Evolutionary conservation across 202 grass and related monocot genomes (phyloP).

Genomic region (Cymbopogon flexuosus): DNA sequence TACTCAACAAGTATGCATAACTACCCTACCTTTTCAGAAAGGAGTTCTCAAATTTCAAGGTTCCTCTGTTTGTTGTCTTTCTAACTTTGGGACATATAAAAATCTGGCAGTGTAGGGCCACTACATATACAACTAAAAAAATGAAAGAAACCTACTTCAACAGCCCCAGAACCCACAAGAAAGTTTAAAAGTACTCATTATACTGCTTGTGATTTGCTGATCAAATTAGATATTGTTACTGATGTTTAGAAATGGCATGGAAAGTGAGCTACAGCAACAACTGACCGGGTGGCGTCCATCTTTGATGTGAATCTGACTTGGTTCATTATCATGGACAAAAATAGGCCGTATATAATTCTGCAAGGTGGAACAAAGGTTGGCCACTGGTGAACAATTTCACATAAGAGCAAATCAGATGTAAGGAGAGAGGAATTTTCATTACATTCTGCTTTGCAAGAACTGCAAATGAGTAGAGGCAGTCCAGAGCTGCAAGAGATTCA

Average conservation of each 20-base stretch:
- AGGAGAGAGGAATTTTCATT: conserved; percentile 10
- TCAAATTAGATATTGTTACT: background rate
- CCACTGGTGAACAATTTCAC: background rate
- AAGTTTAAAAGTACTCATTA: background rate
- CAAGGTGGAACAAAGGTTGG: conserved; percentile 2
- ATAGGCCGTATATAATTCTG: conserved; percentile 79
- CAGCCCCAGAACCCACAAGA: background rate
- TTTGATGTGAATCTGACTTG: conserved; percentile 82
- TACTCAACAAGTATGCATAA: background rate
- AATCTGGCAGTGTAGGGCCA: background rate
- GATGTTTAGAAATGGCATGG: conserved; percentile 11
- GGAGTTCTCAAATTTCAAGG: background rate
- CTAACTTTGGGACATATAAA: background rate
- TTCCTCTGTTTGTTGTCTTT: conserved; percentile 5
- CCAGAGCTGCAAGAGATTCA: conserved; percentile 74
- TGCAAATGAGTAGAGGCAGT: conserved; percentile 83
- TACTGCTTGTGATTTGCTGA: background rate
- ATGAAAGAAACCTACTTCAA: background rate
- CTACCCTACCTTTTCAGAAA: background rate
- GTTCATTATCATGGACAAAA: conserved; percentile 66
- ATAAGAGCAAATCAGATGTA: background rate
- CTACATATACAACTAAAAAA: background rate
- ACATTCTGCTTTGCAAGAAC: conserved; percentile 80
- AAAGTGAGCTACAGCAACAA: conserved; percentile 13
- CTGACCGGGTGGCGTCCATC: conserved; percentile 85